A percentile compares a stretch with the other conserved stretches of the same genome.
Conservation (phyloP, 2,329 filamentous ascomycete species). For the Aspergillus ochraceoroseus region DNA sequence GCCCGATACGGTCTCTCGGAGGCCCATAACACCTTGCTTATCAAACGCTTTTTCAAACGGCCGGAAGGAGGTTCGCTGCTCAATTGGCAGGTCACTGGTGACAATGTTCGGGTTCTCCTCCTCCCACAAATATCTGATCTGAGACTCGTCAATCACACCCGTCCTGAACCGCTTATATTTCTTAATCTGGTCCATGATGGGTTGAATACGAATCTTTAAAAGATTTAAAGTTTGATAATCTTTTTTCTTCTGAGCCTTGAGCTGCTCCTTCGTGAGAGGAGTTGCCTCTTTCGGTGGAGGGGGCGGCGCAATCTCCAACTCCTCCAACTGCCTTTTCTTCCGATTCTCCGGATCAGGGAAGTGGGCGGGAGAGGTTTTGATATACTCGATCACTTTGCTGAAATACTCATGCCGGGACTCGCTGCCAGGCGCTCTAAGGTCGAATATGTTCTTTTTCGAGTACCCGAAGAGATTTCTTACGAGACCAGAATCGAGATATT, state of each 20-base stretch:
- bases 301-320: constrained; percentile 68
- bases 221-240: constrained; percentile 81
- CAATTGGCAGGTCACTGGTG: constrained; percentile 55
- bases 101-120: constrained; percentile 69
- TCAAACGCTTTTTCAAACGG: constrained; percentile 79
- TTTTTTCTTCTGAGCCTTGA: constrained; percentile 71
- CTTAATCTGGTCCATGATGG: constrained; percentile 96
- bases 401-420: constrained; percentile 73
- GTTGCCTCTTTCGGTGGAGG: constrained; percentile 60
- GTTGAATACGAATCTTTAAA: constrained; percentile 83
- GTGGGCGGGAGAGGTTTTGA: constrained; percentile 72
- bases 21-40: constrained; percentile 68
- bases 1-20: constrained; percentile 67
- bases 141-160: constrained; percentile 66
- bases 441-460: constrained; percentile 70
- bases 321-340: constrained; percentile 77
- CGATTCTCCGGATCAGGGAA: constrained; percentile 83
- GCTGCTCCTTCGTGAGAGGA: constrained; percentile 69
- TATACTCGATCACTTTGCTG: constrained; percentile 64
- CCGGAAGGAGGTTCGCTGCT: constrained; percentile 56
- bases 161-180: constrained; percentile 85
- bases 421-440: constrained; percentile 62
- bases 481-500: constrained; percentile 59
- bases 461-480: constrained; percentile 78
- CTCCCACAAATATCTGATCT: constrained; percentile 76